Evolutionary conservation across 2,329 filamentous ascomycete genomes (phyloP).

Genomic region (Aspergillus versicolor): DNA sequence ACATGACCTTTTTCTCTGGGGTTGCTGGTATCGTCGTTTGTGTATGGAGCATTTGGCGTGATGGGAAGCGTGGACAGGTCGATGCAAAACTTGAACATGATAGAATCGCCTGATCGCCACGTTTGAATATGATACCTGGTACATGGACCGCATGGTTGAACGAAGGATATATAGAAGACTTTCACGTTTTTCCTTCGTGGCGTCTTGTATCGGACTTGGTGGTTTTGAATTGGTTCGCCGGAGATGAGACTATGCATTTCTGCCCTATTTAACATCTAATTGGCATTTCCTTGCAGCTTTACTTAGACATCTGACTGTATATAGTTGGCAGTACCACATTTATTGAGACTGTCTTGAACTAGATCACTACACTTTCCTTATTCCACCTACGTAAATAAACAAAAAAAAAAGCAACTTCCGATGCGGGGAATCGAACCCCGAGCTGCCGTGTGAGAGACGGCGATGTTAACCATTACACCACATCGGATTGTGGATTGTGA

Average conservation of each 20-base stretch:
- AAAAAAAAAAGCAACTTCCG: conserved; percentile 13
- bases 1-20: conserved; percentile 72
- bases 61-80: conserved; percentile 28
- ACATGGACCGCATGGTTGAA: neutral
- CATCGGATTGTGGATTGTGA: conserved; percentile 15
- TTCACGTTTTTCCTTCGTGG: neutral
- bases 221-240: neutral
- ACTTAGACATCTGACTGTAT: neutral
- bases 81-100: conserved; percentile 33
- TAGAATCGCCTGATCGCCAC: conserved; percentile 30
- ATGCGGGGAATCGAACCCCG: conserved; percentile 28
- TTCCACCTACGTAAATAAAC: neutral
- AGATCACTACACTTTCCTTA: neutral
- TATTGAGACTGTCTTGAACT: neutral
- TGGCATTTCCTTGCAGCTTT: neutral
- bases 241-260: neutral
- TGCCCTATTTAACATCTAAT: neutral
- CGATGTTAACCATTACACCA: conserved; percentile 26
- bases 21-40: conserved; percentile 67
- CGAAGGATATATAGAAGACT: neutral
- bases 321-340: neutral
- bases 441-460: conserved; percentile 28
- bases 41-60: conserved; percentile 53
- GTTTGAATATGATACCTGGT: neutral
- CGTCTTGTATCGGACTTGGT: neutral